Percentiles rank a stretch among this genome's conserved stretches.
phyloP scores from a whole-genome alignment of 768 basidiomycete genomes.

The Pleurotus tuber-regium region DNA sequence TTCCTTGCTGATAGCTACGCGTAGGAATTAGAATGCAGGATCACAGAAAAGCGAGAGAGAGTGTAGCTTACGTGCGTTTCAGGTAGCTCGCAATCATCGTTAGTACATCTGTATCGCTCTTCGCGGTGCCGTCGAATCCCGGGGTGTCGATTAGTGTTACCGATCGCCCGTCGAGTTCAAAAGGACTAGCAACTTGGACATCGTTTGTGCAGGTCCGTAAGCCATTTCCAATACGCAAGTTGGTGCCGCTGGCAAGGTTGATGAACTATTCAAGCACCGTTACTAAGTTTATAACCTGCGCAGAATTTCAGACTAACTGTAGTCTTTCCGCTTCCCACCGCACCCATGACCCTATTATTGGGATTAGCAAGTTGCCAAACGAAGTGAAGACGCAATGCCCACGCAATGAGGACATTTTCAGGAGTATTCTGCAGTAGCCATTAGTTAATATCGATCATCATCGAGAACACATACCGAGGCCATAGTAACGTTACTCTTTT shows the following conservation, averaged over 20 bases:
- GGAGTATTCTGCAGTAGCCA: too few relatives aligned
- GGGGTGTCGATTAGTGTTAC: constrained; percentile 42
- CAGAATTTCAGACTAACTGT: constrained; percentile 6
- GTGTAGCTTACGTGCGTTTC: constrained; percentile 14
- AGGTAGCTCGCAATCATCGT: constrained; percentile 28
- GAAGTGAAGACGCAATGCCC: background rate
- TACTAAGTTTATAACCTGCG: background rate
- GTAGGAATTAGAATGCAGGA: too few relatives aligned
- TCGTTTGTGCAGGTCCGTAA: constrained; percentile 37
- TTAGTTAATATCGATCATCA: too few relatives aligned
- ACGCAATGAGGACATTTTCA: constrained; percentile 20
- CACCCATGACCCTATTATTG: constrained; percentile 11
- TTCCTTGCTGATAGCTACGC: constrained; percentile 9
- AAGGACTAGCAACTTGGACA: constrained; percentile 26
- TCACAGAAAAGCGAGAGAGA: background rate
- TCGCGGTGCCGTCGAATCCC: constrained; percentile 39
- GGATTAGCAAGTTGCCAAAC: background rate
- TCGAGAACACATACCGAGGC: too few relatives aligned
- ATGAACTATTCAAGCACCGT: constrained; percentile 32
- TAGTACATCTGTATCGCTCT: constrained; percentile 33
- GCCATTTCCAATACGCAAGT: constrained; percentile 32
- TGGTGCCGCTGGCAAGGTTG: constrained; percentile 35
- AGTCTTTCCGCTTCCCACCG: constrained; percentile 18
- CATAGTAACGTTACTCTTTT: too few relatives aligned
- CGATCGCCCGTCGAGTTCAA: constrained; percentile 25